These are phyloP conservation scores for Aegilops speltoides DNA, from an alignment of 176 grass and related monocot genomes.

Conservation along the genomic window DNA sequence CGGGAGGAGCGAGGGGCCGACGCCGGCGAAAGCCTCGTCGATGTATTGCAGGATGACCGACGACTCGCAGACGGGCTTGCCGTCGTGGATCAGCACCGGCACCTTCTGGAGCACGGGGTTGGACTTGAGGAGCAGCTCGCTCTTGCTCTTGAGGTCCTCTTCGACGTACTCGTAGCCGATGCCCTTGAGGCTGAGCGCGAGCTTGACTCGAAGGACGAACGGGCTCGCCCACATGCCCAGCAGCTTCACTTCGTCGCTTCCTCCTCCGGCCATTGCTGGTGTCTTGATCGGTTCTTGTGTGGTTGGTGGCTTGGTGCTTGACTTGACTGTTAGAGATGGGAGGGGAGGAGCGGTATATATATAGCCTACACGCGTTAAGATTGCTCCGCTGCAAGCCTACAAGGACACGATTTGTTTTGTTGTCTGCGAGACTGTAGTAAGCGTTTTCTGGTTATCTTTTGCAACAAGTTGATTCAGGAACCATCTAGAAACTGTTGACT, in stretches of 20 bases:
- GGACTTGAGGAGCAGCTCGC: background rate
- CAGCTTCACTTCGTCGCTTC: background rate
- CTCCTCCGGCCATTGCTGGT: background rate
- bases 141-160: conserved; percentile 44
- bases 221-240: background rate
- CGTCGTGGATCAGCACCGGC: conserved; percentile 57
- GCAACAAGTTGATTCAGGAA: background rate
- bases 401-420: background rate
- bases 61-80: conserved; percentile 36
- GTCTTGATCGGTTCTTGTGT: background rate
- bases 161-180: conserved; percentile 46
- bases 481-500: background rate
- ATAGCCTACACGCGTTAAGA: background rate
- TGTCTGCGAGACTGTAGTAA: too few species aligned
- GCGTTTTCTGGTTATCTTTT: background rate
- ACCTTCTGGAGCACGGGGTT: conserved; percentile 39
- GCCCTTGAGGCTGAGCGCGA: conserved; percentile 35
- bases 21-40: conserved; percentile 37
- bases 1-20: conserved; percentile 33
- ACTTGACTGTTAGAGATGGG: background rate
- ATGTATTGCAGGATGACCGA: conserved; percentile 54
- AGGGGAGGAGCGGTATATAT: background rate
- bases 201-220: background rate
- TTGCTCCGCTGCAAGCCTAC: too few species aligned
- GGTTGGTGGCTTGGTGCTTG: background rate